Base-by-base conservation (phyloP, 75 land plant genomes). In the Pseudotsuga menziesii region DNA sequence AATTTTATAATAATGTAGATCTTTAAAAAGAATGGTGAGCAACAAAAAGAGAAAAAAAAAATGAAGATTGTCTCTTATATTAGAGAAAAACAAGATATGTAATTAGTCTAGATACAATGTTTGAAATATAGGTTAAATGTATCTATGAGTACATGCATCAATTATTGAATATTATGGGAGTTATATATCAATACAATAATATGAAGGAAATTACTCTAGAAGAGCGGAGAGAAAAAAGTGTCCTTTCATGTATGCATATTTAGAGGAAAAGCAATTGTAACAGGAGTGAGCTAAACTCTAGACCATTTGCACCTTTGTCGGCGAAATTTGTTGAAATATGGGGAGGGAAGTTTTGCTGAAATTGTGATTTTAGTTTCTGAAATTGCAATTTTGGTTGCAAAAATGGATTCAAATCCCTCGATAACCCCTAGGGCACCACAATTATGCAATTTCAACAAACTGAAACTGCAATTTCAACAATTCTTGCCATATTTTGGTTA, bases 241-340 rank as follows among this genome's bases (percentile, higher is more conserved):
- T 88, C 11, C 97, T n/a, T 94, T 19, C 89, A 95, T 36, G 97
- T 94, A 27, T 89, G 91, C 76, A 90, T 97, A 75, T 92, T 97
- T 91, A 93, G 94, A 36, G 99, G 99, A 19, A 97, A 97, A 89
- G 99, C 99, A 52, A n/a, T n/a, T n/a, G n/a, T n/a, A n/a, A n/a
- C n/a, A n/a, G n/a, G n/a, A n/a, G n/a, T n/a, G n/a, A n/a, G n/a
- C n/a, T n/a, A n/a, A n/a, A n/a, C n/a, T n/a, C n/a, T n/a, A n/a
- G n/a, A n/a, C n/a, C n/a, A n/a, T n/a, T n/a, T n/a, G n/a, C n/a
- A n/a, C n/a, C n/a, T n/a, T n/a, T n/a, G n/a, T n/a, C n/a, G n/a
- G n/a, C n/a, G n/a, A n/a, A n/a, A n/a, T n/a, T n/a, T n/a, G n/a
- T n/a, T n/a, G n/a, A n/a, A n/a, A n/a, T n/a, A n/a, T n/a, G n/a